These are phyloP conservation scores for Leucocoprinus sp. DNA, from an alignment of 768 basidiomycete genomes.

Conservation along the genomic window DNA sequence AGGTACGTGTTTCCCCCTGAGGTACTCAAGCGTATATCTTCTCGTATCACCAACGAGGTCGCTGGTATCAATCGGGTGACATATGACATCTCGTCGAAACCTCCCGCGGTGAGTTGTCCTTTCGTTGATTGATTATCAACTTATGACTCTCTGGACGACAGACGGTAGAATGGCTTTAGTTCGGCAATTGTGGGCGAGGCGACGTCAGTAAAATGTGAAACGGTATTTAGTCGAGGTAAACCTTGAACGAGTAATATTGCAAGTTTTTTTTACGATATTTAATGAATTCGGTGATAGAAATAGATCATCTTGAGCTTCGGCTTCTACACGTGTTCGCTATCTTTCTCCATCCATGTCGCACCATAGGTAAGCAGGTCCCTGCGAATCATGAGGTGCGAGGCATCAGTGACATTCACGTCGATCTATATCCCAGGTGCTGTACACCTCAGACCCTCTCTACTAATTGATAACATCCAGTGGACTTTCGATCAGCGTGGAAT, in stretches of 20 bases:
- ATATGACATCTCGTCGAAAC: slow-evolving; percentile 95
- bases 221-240: no score
- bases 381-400: not conserved
- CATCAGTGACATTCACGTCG: not conserved
- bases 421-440: not conserved
- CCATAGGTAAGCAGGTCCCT: not conserved
- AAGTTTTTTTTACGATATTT: not conserved
- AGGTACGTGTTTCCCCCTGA: slow-evolving; percentile 96
- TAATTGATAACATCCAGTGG: no score
- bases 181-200: slow-evolving; percentile 5
- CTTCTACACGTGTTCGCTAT: not conserved
- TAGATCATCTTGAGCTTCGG: not conserved
- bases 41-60: slow-evolving; percentile 96
- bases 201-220: not conserved
- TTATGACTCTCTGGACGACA: slow-evolving; percentile 16
- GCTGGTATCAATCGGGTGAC: slow-evolving; percentile 93
- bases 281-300: not conserved
- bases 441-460: not conserved
- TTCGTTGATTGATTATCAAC: slow-evolving; percentile 3
- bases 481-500: no score
- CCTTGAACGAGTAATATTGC: not conserved
- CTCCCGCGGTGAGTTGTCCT: slow-evolving; percentile 65
- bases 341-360: not conserved
- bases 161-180: slow-evolving; percentile 45
- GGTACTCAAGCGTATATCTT: slow-evolving; percentile 85